Evolutionary conservation across 352 stramenopile species (phyloP).

Genomic region (Thalassiosira exigua): DNA sequence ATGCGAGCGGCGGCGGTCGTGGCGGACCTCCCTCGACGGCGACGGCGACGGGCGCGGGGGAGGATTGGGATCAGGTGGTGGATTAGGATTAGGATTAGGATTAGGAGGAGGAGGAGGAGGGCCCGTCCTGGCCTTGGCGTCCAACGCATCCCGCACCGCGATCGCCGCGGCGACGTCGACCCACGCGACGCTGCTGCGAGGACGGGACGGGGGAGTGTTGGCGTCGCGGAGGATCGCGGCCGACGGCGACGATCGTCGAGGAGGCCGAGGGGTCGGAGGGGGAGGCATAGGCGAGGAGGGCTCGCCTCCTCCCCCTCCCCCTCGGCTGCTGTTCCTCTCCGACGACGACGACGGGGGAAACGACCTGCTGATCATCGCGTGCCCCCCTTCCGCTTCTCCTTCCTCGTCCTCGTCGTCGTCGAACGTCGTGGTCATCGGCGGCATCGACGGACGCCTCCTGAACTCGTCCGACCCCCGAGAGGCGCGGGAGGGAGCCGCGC

Average conservation of each 20-base stretch:
- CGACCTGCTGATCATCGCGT: slow-evolving; percentile 56
- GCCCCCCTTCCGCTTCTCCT: slow-evolving; percentile 21
- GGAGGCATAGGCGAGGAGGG: too few relatives aligned
- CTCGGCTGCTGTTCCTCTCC: slow-evolving; percentile 28
- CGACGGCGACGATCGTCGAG: not conserved
- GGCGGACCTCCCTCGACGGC: not conserved
- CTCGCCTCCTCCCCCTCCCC: not conserved
- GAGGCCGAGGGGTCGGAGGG: not conserved
- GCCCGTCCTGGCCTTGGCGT: slow-evolving; percentile 54
- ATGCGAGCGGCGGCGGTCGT: not conserved
- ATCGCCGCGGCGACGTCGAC: slow-evolving; percentile 66
- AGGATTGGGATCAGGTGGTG: too few relatives aligned
- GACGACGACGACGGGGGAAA: slow-evolving; percentile 1
- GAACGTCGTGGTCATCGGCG: slow-evolving; percentile 70
- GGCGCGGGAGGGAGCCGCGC: slow-evolving; percentile 47
- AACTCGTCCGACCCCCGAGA: slow-evolving; percentile 57
- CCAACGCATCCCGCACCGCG: slow-evolving; percentile 62
- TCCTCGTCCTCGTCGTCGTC: not conserved
- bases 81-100: too few relatives aligned
- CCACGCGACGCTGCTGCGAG: slow-evolving; percentile 66
- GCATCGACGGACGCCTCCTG: slow-evolving; percentile 67
- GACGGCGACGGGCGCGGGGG: not conserved
- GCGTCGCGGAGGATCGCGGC: slow-evolving; percentile 62
- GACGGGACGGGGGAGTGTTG: slow-evolving; percentile 67
- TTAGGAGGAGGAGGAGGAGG: slow-evolving; percentile 61